A percentile compares a stretch with the other conserved stretches of the same genome.
These are phyloP conservation scores for Cryptococcus sp. DNA, from an alignment of 1,284 basidiomycete genomes.

Conservation along the genomic window DNA sequence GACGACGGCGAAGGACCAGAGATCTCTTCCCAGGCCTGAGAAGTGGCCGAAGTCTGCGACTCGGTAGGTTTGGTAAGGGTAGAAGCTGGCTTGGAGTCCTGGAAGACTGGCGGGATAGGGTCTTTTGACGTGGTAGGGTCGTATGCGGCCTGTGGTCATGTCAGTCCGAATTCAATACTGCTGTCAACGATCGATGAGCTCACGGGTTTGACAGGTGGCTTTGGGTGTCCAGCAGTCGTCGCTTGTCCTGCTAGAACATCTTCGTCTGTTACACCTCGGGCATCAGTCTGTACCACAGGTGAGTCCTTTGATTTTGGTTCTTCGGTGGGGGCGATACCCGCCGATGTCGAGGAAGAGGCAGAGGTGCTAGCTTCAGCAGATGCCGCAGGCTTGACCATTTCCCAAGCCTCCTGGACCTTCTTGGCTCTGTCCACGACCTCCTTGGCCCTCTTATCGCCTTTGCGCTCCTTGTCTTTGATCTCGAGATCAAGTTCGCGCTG, in stretches of 20 bases:
- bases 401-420: slow-evolving; percentile 60
- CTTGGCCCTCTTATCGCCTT: slow-evolving; percentile 18
- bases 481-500: slow-evolving; percentile 29
- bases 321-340: slow-evolving; percentile 8
- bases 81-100: slow-evolving; percentile 20
- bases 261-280: slow-evolving; percentile 56
- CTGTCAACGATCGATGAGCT: slow-evolving; percentile 1
- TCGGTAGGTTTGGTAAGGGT: slow-evolving; percentile 23
- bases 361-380: slow-evolving; percentile 39
- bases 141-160: slow-evolving; percentile 23
- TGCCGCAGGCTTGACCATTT: slow-evolving; percentile 53
- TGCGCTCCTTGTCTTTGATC: slow-evolving; percentile 19
- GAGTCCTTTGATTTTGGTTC: slow-evolving; percentile 25
- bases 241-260: slow-evolving; percentile 54
- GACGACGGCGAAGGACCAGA: slow-evolving; percentile 30
- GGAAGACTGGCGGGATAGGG: slow-evolving; percentile 36
- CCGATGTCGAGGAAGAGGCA: slow-evolving; percentile 23
- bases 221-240: slow-evolving; percentile 32
- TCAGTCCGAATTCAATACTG: not conserved
- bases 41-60: slow-evolving; percentile 38
- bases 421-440: slow-evolving; percentile 39
- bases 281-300: slow-evolving; percentile 50
- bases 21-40: slow-evolving; percentile 47
- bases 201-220: slow-evolving; percentile 19
- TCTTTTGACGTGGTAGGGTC: slow-evolving; percentile 41